Base-by-base conservation (phyloP, 2,329 filamentous ascomycete species). In the Elsinoe batatas region DNA sequence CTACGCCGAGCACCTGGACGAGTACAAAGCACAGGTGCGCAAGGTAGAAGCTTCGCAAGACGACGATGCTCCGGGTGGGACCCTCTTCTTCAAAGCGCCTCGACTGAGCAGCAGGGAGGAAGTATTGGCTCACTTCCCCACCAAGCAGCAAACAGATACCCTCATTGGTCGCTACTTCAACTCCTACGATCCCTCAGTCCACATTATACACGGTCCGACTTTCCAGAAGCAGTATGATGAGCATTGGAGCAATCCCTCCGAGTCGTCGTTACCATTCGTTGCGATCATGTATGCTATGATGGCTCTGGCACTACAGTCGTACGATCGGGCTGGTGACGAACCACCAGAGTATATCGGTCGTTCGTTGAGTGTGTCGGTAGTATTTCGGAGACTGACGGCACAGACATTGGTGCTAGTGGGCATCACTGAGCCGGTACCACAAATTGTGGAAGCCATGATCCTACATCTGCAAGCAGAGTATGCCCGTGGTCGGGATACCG, bases 121-220 rank as follows among this genome's bases (percentile, higher is more conserved):
- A 64, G 77, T 97, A 10, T 80, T 94, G 59, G 80, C 84, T 26
- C 83, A 85, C 50, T 79, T 97, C 40, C 93, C 93, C 1, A 78
- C 85, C 0, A 91, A 90, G 66, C 83, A 87, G 36, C 86, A 83
- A 20, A 85, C 93, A n/a, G 82, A 95, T 64, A 84, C 88, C 20
- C 76, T 97, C 15, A 86, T 95, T 59, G 84, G 85, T 59, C 83
- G 91, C 58, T 98, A 94, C 67, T 96, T 97, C 75, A 91, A 91
- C 67, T 91, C 87, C 26, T 82, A 81, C 61, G 82, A 84, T 62
- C 82, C 81, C 12, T 77, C 79, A 26, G 78, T 81, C 51, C 78
- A 76, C 56, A 76, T 77, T 56, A 73, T 78, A 55, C 74, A 77
- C 57, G 84, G 84, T 0, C 91, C 90, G 10, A 91, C 88, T 0